Base-by-base conservation (phyloP, 2,329 filamentous ascomycete genomes). In the Rutstroemia sp. region DNA sequence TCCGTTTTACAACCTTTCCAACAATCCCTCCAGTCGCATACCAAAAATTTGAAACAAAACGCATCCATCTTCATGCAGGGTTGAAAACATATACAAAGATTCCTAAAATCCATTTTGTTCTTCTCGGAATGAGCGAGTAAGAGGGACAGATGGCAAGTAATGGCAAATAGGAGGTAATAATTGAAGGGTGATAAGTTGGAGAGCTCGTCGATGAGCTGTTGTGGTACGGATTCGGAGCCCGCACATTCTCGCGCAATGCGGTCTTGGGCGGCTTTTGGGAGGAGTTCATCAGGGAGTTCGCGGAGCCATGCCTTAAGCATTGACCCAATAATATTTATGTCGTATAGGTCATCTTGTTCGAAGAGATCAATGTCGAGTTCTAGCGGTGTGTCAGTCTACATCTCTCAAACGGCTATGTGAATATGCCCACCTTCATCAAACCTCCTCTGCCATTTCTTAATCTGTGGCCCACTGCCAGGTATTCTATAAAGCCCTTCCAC, bases 41-140 rank as follows among this genome's bases (percentile, higher is more conserved):
- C 92, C 12, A 97, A 78, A 63, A 96, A 96, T 66, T 92, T 90
- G 79, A 97, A 97, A 70, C 90, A 95, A 70, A 92, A 95, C 1
- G 86, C 86, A 67, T 97, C 92, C 58, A 97, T 94, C 73, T 92
- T 95, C 82, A 97, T 90, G 72, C 91, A 95, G 3, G 92, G 92
- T 72, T 96, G 91, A 72, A 96, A 96, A 75, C 92, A 97, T 65
- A 96, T 95, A 73, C 91, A 95, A 23, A 97, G 77, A 63, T 96
- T 96, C 68, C 89, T 85, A 69, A 92, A 96, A 69, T 95, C 90
- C 92, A 97, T 97, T 76, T 95, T 96, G 80, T 96, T 97, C 76
- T 92, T 92, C 62, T 95, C 89, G 23, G 91, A 88, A 71, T 95
- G 92, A 1, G 89, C 91, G 64, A 96, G 84, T 9, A 97, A 80